Base-by-base conservation (phyloP, 768 basidiomycete species). In the Lactarius sp. region DNA sequence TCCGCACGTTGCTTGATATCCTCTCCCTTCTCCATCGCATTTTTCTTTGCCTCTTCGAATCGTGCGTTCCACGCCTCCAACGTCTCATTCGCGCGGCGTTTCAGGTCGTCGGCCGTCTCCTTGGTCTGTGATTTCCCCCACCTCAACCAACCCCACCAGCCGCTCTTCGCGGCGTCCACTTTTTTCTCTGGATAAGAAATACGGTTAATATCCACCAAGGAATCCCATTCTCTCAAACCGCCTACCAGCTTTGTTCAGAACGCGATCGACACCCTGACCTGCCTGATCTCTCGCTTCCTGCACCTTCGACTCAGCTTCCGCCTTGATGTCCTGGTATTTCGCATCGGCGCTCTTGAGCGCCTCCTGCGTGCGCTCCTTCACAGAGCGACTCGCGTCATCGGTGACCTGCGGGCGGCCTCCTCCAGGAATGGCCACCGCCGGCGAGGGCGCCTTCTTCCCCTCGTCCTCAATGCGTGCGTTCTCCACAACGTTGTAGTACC, bases 41-140 rank as follows among this genome's bases (percentile, higher is more conserved):
- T 47, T 36, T 39, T 16, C 55, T 65, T 67, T 12, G 59, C 63
- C 16, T 67, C 66, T 44, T 67, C 66, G 31, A 65, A 67, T 20
- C 66, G 63, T 0, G 54, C 20, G 20, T 41, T 52, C 58, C 64
- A 67, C 6, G 36, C 51, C 1, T 65, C 63, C 50, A 52, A 47
- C 7, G 66, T 65, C n/a, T 67, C 66, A 27, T 60, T 36, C 42
- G 51, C 63, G 18, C 59, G 63, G 12, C 55, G 63, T 52, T 60
- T 65, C 49, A 67, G 51, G 20, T 65, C 66, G 50, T 67, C 44
- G 22, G 59, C 31, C 3, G 52, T 39, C 27, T 56, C 59, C 27
- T 16, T 49, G 36, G 42, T 59, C 33, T 60, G 54, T 6, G 64
- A 51, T 42, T 47, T 67, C 22, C 66, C 63, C 66, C 66, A 67